Evolutionary conservation across 805 yeast genomes (phyloP), one percentile per base, ranked within the genome.

Genomic region (Saturnispora saitoi): DNA sequence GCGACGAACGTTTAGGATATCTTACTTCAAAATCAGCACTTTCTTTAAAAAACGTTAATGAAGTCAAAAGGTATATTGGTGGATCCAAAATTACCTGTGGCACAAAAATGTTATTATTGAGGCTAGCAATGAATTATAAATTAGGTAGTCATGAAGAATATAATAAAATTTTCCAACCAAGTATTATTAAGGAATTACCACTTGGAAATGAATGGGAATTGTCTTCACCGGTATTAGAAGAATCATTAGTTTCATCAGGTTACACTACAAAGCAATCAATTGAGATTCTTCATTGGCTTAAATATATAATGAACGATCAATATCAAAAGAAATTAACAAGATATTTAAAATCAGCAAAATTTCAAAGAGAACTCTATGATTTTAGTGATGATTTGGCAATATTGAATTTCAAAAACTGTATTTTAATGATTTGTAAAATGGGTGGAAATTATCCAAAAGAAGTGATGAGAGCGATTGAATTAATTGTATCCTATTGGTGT

Each of bases 61-160:
- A 58, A 54, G 62, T 52, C 52, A 67, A 57, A 52, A 68, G 55
- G 62, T 63, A 52, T 52, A 59, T 50, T 47, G 64, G 58, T 69
- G 70, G 62, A 19, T 56, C 67, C 1, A 38, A 45, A n/a, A 48
- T 63, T 31, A 60, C 60, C 30, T 53, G 59, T 1, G 34, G 43
- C 2, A 44, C 50, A 0, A 52, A 59, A 26, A 58, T 50, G 41
- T 42, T 52, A 1, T 20, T 66, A 3, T 58, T 63, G 36, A 17
- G 51, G n/a, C 53, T 51, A 26, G 45, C 55, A 24, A 28, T 58
- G 3, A 48, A 50, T 22, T 44, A 48, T 41, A 48, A 45, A 32
- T 24, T 48, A 2, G 50, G 48, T 37, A 15, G 19, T 12, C 22
- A 34, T 11, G 26, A 41, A 17, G 24, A 29, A 10, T 22, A 28